phyloP scores from a whole-genome alignment of 768 basidiomycete species.

The Mycena rebaudengoi region DNA sequence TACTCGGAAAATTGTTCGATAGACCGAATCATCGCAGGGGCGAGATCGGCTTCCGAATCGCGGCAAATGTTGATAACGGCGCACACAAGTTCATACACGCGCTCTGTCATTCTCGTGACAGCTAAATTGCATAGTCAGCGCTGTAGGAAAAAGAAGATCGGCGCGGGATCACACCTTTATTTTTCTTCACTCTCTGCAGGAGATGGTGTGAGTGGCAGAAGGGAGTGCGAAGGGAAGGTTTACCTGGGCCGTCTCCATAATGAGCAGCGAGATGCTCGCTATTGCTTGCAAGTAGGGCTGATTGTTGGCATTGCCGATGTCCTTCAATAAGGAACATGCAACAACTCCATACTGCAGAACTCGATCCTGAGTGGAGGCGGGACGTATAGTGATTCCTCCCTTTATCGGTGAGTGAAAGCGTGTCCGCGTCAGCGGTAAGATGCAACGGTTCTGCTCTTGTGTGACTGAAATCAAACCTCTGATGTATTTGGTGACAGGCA shows the following conservation, averaged over 20 bases:
- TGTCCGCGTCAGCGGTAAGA: too few relatives aligned
- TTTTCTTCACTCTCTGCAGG: slow-evolving; percentile 13
- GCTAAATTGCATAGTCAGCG: slow-evolving; percentile 8
- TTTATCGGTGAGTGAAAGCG: too few relatives aligned
- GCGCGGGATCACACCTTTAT: slow-evolving; percentile 14
- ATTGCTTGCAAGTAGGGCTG: slow-evolving; percentile 26
- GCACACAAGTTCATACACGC: slow-evolving; percentile 21
- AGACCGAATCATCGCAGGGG: slow-evolving; percentile 16
- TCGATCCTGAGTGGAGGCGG: background rate
- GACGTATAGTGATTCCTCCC: background rate
- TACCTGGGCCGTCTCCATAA: slow-evolving; percentile 24
- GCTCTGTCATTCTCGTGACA: slow-evolving; percentile 19
- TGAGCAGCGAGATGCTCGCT: slow-evolving; percentile 17
- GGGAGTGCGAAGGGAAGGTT: background rate
- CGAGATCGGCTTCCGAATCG: slow-evolving; percentile 19
- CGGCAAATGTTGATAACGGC: slow-evolving; percentile 25
- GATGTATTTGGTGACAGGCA: too few relatives aligned
- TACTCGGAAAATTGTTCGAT: slow-evolving; percentile 24
- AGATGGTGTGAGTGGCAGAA: background rate
- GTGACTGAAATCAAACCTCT: too few relatives aligned
- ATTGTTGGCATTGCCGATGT: slow-evolving; percentile 23
- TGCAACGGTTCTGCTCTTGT: too few relatives aligned
- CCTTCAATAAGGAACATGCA: slow-evolving; percentile 14
- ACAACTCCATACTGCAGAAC: slow-evolving; percentile 21
- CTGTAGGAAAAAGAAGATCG: background rate